These are phyloP conservation scores for Pelargonium fulgidum DNA, from an alignment of 441 rosid genomes.

Conservation along the genomic window DNA sequence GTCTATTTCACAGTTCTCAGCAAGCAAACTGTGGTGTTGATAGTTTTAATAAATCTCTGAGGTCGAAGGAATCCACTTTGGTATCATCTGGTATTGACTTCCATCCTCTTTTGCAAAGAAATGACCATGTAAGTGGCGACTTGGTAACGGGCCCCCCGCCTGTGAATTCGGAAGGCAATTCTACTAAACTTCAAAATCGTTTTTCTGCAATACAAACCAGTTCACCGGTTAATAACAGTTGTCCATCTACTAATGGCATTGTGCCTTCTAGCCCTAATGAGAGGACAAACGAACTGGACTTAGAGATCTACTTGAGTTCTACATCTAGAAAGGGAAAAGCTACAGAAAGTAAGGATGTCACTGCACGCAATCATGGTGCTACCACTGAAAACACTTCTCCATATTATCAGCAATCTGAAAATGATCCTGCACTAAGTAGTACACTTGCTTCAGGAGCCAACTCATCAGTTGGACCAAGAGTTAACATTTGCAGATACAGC, in stretches of 20 bases:
- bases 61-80: conserved; percentile 39
- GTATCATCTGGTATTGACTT: conserved; percentile 52
- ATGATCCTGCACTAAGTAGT: conserved; percentile 14
- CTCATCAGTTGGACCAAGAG: conserved; percentile 29
- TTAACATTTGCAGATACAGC: conserved; percentile 27
- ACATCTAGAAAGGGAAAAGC: conserved; percentile 36
- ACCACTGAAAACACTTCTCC: conserved; percentile 27
- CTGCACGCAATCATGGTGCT: conserved; percentile 24
- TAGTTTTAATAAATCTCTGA: conserved; percentile 32
- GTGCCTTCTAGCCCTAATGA: conserved; percentile 32
- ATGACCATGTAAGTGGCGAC: conserved; percentile 36
- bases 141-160: conserved; percentile 24
- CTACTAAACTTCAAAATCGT: conserved; percentile 33
- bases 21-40: conserved; percentile 35
- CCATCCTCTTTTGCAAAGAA: conserved; percentile 83
- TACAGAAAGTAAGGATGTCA: conserved; percentile 25
- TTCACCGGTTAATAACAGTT: conserved; percentile 22
- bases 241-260: conserved; percentile 25
- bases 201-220: conserved; percentile 31
- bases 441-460: conserved; percentile 28
- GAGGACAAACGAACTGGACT: conserved; percentile 48
- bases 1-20: conserved; percentile 61
- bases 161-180: conserved; percentile 33
- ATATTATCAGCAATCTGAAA: conserved; percentile 21
- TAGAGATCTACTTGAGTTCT: conserved; percentile 74